Evolutionary conservation across 768 basidiomycete species (phyloP).

Genomic region (Rickenella mellea): DNA sequence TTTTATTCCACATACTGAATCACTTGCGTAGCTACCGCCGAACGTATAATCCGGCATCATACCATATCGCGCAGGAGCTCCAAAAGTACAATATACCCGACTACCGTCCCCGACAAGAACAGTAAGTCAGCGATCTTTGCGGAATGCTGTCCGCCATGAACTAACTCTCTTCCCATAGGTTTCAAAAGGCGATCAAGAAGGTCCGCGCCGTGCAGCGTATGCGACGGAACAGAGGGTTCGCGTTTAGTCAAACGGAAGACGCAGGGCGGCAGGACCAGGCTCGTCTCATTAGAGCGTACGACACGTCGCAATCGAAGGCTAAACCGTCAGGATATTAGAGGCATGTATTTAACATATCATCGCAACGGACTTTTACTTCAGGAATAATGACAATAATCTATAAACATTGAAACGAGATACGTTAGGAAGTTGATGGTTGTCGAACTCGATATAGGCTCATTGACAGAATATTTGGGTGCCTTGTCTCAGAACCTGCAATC

Average conservation of each 20-base stretch:
- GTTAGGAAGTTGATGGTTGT: no score
- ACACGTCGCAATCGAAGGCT: constrained; percentile 67
- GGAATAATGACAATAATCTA: no score
- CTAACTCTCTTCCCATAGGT: constrained; percentile 35
- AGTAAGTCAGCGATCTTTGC: constrained; percentile 41
- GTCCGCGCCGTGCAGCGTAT: constrained; percentile 97
- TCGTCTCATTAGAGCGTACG: constrained; percentile 76
- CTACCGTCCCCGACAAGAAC: constrained; percentile 94
- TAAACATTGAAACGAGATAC: no score
- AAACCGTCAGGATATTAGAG: constrained; percentile 68
- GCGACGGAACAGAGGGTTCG: constrained; percentile 93
- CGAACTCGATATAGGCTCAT: no score
- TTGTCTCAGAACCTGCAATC: no score
- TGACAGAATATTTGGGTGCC: no score
- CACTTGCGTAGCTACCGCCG: constrained; percentile 63
- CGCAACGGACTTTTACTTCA: no score
- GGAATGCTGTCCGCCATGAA: constrained; percentile 5
- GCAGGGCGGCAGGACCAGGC: constrained; percentile 78
- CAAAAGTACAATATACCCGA: constrained; percentile 98
- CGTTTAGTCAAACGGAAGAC: constrained; percentile 95
- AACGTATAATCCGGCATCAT: constrained; percentile 85
- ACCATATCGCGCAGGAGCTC: constrained; percentile 98
- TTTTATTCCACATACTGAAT: constrained; percentile 5
- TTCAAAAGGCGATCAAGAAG: constrained; percentile 99
- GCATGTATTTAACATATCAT: no score